Base-by-base conservation (phyloP, 768 basidiomycete species). In the Lactarius deliciosus region DNA sequence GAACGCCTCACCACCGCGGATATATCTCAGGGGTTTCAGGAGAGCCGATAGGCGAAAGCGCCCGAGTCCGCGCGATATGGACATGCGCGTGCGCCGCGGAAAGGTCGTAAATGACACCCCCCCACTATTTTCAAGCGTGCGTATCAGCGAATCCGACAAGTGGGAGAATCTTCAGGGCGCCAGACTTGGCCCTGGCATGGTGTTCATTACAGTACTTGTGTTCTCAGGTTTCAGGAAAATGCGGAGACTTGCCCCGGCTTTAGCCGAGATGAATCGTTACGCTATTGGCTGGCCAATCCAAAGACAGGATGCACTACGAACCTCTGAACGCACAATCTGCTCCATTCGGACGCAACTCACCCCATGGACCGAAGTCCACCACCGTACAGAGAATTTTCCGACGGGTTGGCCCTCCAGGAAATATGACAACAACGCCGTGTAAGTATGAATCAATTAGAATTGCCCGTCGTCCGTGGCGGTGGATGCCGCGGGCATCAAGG, bases 81-180 rank as follows among this genome's bases (percentile, higher is more conserved):
- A 28, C 47, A 20, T 22, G n/a, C n/a, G 25, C 6, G 25, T 43
- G 40, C 50, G 40, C 56, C 65, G 65, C 65, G 65, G 65, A 58
- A 56, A 50, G 5, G 22, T 25, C 45, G 32, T 34, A 18, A 28
- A 34, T 43, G 43, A 64, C n/a, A 45, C 34, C 3, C 30, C 8
- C 11, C n/a, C 53, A 28, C 53, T 16, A 10, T 54, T 15, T 25
- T 20, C 11, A 57, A 5, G n/a, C 16, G 3, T 6, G 25, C 58
- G 30, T 45, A 34, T 54, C 40, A 43, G 28, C 56, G 56, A 57
- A 57, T 15, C 50, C 18, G 57, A 22, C 40, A 57, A 56, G 56
- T 25, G 61, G 32, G 50, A 36, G 50, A n/a, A 43, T 3, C 47
- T 36, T n/a, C n/a, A 16, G 47, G 47, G 16, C n/a, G 47, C 22